A percentile compares a stretch with the other conserved stretches of the same genome.
Conservation (phyloP, 2,329 filamentous ascomycete species). For the Penicillium sp. region DNA sequence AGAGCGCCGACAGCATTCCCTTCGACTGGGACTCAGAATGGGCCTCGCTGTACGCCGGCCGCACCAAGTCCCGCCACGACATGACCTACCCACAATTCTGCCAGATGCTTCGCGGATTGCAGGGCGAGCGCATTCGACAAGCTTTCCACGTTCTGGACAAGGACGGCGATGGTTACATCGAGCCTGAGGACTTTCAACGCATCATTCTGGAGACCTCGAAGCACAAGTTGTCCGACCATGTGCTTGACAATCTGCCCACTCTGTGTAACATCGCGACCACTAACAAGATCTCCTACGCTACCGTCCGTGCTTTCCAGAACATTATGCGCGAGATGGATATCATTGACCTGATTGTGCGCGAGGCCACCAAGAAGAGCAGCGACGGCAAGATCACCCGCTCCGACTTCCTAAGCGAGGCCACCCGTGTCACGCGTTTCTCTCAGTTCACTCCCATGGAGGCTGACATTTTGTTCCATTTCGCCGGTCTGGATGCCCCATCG, state of each 20-base stretch:
- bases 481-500: conserved; percentile 82
- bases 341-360: conserved; percentile 86
- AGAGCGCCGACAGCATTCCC: conserved; percentile 75
- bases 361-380: conserved; percentile 72
- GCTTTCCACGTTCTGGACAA: conserved; percentile 90
- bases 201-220: conserved; percentile 90
- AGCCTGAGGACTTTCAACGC: conserved; percentile 90
- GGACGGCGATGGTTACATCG: conserved; percentile 89
- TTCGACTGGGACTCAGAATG: conserved; percentile 98
- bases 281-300: conserved; percentile 95
- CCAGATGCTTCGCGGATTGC: conserved; percentile 93
- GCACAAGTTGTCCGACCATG: conserved; percentile 96
- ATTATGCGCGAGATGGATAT: conserved; percentile 97
- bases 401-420: conserved; percentile 92
- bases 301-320: conserved; percentile 96
- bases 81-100: conserved; percentile 96
- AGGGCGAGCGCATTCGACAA: conserved; percentile 92
- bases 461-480: conserved; percentile 98
- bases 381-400: conserved; percentile 92
- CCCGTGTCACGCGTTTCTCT: conserved; percentile 85
- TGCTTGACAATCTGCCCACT: conserved; percentile 83
- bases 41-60: conserved; percentile 89
- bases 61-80: conserved; percentile 78
- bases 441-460: conserved; percentile 98
- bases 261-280: conserved; percentile 90